These are phyloP conservation scores for Populus simonii DNA, from an alignment of 345 rosid genomes.

Conservation along the genomic window DNA sequence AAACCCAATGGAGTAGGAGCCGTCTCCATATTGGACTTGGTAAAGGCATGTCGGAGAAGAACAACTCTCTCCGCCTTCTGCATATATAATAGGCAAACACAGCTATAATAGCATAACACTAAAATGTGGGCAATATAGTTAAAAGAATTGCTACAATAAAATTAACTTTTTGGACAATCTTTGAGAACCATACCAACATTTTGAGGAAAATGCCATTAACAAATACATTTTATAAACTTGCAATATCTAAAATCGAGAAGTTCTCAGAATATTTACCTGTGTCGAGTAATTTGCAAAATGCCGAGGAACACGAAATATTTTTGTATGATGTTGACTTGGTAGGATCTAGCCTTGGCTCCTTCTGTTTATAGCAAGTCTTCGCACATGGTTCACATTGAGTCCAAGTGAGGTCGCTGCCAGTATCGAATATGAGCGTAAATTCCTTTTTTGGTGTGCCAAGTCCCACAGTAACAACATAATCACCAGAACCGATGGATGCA, in stretches of 20 bases:
- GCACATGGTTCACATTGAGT: conserved; percentile 31
- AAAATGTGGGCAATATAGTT: too few species aligned
- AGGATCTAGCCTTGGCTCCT: conserved; percentile 21
- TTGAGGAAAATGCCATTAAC: too few species aligned
- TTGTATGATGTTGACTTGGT: conserved; percentile 16
- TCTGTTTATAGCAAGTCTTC: conserved; percentile 18
- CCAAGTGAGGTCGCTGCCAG: conserved; percentile 35
- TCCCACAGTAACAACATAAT: conserved; percentile 23
- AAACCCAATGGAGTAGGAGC: conserved; percentile 5
- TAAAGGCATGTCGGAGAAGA: conserved; percentile 18
- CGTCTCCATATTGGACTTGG: conserved; percentile 17
- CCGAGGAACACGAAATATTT: conserved; percentile 22
- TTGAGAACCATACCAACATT: too few species aligned
- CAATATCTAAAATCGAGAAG: neutral
- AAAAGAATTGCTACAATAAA: too few species aligned
- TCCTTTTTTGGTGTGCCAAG: conserved; percentile 21
- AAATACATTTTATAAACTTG: too few species aligned
- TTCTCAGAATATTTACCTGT: neutral
- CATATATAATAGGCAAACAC: neutral
- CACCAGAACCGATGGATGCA: neutral
- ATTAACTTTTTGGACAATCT: too few species aligned
- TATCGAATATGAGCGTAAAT: conserved; percentile 20
- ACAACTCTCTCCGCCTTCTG: conserved; percentile 9
- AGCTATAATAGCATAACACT: neutral
- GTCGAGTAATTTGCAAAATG: neutral